Percentiles rank a stretch among this genome's conserved stretches.
These are phyloP conservation scores for Gracilariopsis chorda DNA, from an alignment of 23 red algal species.

Conservation along the genomic window DNA sequence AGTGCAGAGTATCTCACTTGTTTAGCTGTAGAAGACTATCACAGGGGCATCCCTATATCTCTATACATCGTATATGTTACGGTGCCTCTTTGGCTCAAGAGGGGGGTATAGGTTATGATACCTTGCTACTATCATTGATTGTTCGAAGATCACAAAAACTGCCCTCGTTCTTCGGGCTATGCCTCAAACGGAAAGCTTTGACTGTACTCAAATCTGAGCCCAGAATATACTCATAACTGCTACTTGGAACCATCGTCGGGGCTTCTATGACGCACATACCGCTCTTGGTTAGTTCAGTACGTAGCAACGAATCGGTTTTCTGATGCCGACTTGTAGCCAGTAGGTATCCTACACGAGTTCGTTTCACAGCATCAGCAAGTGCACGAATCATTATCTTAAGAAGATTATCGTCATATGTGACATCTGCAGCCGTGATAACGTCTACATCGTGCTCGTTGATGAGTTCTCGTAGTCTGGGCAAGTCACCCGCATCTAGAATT, in stretches of 20 bases:
- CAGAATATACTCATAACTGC: too few species aligned
- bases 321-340: conserved; percentile 3
- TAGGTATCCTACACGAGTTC: conserved; percentile 2
- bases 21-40: too few species aligned
- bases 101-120: too few species aligned
- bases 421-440: conserved; percentile 20
- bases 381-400: neutral
- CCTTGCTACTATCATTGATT: too few species aligned
- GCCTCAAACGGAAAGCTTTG: too few species aligned
- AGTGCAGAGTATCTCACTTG: too few species aligned
- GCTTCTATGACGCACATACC: neutral
- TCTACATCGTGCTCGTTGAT: conserved; percentile 3
- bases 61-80: too few species aligned
- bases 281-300: neutral
- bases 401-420: conserved; percentile 29
- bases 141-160: too few species aligned
- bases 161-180: too few species aligned
- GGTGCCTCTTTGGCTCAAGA: too few species aligned
- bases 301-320: neutral
- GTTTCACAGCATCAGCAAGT: neutral
- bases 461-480: neutral
- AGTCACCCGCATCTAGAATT: conserved; percentile 19
- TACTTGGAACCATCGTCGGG: neutral
- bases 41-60: too few species aligned
- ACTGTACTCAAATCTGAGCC: too few species aligned